Percentiles rank a stretch among this genome's conserved stretches.
Evolutionary conservation across 1,284 basidiomycete genomes (phyloP).

Genomic region (Boletus subluridellus): DNA sequence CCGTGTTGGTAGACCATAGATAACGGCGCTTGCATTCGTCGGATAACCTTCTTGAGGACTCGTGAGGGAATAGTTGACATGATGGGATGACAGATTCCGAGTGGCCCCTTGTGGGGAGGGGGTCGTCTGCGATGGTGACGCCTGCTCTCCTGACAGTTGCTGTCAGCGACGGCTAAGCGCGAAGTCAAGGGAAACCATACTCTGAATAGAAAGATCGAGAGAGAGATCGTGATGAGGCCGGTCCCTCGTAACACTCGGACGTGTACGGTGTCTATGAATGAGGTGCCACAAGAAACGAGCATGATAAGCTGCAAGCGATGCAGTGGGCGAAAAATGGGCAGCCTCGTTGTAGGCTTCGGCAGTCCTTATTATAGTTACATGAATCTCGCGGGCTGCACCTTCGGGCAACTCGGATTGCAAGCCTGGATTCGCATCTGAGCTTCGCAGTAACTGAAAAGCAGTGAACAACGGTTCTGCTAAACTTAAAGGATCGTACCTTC

Average conservation of each 20-base stretch:
- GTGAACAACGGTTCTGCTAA: slow-evolving; percentile 11
- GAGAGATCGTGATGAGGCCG: slow-evolving; percentile 32
- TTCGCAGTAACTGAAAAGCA: slow-evolving; percentile 55
- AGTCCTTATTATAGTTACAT: slow-evolving; percentile 58
- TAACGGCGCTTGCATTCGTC: slow-evolving; percentile 10
- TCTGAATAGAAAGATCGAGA: slow-evolving; percentile 50
- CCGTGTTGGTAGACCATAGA: slow-evolving; percentile 20
- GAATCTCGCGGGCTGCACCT: slow-evolving; percentile 57
- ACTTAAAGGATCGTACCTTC: slow-evolving; percentile 44
- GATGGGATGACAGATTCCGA: slow-evolving; percentile 14
- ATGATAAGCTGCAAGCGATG: slow-evolving; percentile 62
- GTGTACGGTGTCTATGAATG: slow-evolving; percentile 55
- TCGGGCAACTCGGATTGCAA: slow-evolving; percentile 49
- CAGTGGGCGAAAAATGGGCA: slow-evolving; percentile 56
- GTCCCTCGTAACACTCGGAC: slow-evolving; percentile 42
- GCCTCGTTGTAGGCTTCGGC: slow-evolving; percentile 74
- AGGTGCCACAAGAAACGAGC: slow-evolving; percentile 71
- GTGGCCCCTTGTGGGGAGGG: slow-evolving; percentile 24
- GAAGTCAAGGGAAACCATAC: slow-evolving; percentile 29
- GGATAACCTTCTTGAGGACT: slow-evolving; percentile 24
- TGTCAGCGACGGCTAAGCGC: slow-evolving; percentile 7
- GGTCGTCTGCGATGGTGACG: slow-evolving; percentile 22
- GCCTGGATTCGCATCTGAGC: slow-evolving; percentile 50
- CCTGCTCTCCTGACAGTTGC: slow-evolving; percentile 20
- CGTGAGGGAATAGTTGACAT: slow-evolving; percentile 18